Conservation (phyloP, 1,284 basidiomycete species). For the Puccinia polysora region DNA sequence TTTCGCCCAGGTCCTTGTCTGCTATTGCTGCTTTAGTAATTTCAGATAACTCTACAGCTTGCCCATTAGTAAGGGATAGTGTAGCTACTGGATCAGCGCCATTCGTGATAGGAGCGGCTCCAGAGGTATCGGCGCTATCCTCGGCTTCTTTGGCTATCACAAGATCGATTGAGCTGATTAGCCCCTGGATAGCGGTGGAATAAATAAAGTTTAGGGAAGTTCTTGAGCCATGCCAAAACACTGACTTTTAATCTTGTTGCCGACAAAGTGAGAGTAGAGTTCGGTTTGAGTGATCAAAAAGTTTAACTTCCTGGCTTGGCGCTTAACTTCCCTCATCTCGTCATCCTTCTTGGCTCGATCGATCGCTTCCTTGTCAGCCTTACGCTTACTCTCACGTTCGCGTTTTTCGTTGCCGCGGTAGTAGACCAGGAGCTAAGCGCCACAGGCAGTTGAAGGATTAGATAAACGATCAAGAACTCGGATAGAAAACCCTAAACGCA, state of each 20-base stretch:
- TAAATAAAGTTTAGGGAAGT: constrained; percentile 35
- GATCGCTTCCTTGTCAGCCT: constrained; percentile 87
- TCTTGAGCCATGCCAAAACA: constrained; percentile 43
- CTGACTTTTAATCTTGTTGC: constrained; percentile 93
- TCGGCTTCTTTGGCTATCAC: constrained; percentile 76
- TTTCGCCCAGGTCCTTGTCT: constrained; percentile 64
- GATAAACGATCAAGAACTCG: too few species aligned
- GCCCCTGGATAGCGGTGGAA: not conserved
- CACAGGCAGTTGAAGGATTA: not conserved
- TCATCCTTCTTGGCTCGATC: constrained; percentile 89
- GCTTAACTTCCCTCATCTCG: constrained; percentile 88
- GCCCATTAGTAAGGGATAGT: constrained; percentile 48
- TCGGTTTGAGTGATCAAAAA: constrained; percentile 99
- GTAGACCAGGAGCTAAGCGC: constrained; percentile 80
- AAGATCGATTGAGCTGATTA: constrained; percentile 45
- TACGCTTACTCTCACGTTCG: constrained; percentile 75
- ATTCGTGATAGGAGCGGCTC: constrained; percentile 47
- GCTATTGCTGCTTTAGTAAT: constrained; percentile 61
- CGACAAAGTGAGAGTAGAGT: constrained; percentile 98
- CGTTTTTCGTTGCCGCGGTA: constrained; percentile 98
- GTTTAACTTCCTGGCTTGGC: constrained; percentile 94
- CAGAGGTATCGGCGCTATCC: constrained; percentile 62
- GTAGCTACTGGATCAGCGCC: constrained; percentile 53
- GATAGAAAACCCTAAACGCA: not conserved
- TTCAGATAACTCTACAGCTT: constrained; percentile 56